Evolutionary conservation across 1,284 basidiomycete genomes (phyloP), one percentile per base, ranked within the genome.

Genomic region (Exsudoporus floridanus): DNA sequence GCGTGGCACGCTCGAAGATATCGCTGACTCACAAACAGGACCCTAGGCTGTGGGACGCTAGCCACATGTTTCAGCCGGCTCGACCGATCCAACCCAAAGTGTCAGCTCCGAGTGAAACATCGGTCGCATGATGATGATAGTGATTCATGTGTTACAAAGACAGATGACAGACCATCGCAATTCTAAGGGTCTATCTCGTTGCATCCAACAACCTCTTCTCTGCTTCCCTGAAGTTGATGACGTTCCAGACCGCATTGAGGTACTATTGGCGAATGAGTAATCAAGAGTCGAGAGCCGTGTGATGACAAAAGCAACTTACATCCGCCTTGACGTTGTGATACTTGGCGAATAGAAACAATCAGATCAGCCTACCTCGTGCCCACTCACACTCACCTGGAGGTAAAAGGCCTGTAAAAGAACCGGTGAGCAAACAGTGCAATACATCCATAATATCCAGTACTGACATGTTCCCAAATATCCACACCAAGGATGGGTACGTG

Each of bases 391-490:
- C 42, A 74, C 70, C 67, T 72, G 88, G 50, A 95, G 83, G 77
- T 94, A 95, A 71, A 88, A 89, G 13, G 87, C 83, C 83, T 83
- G 52, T 7, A 48, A 54, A 40, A 46, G 51, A 13, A 46, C 21
- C 9, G 31, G 35, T 63, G 13, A 59, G 43, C 38, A 35, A 55
- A 60, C 21, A n/a, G 44, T 49, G 40, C 52, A 23, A 40, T 16
- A 38, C 25, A 53, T 45, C 36, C 54, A 27, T 7, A 21, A 28
- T 14, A 49, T 7, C 38, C 40, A 40, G 52, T 35, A 77, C 83
- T 42, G 64, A 84, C 90, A 73, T 94, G 92, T 73, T 93, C 91
- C 95, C 97, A 98, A 67, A 98, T 91, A 74, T 99, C 97, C 61
- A 98, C 87, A 55, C 96, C 97, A 67, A 99, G 84, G 68, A 99